Evolutionary conservation across 1,284 basidiomycete species (phyloP).

Genomic region (Tilletia walkeri): DNA sequence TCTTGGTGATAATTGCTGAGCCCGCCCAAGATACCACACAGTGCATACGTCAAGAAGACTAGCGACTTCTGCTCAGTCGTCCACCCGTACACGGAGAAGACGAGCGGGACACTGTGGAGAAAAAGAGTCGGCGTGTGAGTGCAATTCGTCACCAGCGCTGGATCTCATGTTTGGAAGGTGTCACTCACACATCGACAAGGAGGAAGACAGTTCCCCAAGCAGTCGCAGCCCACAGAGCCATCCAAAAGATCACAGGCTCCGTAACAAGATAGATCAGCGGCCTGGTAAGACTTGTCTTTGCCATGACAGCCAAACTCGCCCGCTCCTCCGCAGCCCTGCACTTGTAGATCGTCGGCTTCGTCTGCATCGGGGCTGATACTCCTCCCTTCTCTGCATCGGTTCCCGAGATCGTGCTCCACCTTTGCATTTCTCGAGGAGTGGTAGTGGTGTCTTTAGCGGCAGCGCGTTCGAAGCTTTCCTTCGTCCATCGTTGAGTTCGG

Average conservation of each 20-base stretch:
- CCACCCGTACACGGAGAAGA: conserved; percentile 49
- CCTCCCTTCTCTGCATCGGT: neutral
- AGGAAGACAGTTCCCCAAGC: conserved; percentile 41
- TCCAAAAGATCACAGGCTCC: conserved; percentile 59
- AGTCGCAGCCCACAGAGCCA: conserved; percentile 58
- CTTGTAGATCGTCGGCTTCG: conserved; percentile 50
- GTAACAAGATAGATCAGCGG: conserved; percentile 56
- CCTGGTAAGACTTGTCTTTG: conserved; percentile 50
- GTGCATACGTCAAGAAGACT: conserved; percentile 37
- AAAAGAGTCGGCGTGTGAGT: neutral
- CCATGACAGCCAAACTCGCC: conserved; percentile 41
- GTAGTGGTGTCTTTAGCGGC: neutral
- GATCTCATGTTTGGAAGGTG: neutral
- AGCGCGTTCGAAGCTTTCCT: conserved; percentile 35
- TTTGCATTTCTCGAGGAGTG: neutral
- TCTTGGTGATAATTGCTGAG: conserved; percentile 63
- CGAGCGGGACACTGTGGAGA: conserved; percentile 31
- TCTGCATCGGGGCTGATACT: no score
- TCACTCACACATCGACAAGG: conserved; percentile 20
- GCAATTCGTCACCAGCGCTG: neutral
- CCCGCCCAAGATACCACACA: conserved; percentile 63
- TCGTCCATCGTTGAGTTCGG: conserved; percentile 54
- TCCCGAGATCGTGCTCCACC: neutral
- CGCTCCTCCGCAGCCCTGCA: conserved; percentile 54
- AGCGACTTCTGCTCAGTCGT: conserved; percentile 32